Evolutionary conservation across 73 alveolate genomes (phyloP).

Genomic region (Paramecium octaurelia): DNA sequence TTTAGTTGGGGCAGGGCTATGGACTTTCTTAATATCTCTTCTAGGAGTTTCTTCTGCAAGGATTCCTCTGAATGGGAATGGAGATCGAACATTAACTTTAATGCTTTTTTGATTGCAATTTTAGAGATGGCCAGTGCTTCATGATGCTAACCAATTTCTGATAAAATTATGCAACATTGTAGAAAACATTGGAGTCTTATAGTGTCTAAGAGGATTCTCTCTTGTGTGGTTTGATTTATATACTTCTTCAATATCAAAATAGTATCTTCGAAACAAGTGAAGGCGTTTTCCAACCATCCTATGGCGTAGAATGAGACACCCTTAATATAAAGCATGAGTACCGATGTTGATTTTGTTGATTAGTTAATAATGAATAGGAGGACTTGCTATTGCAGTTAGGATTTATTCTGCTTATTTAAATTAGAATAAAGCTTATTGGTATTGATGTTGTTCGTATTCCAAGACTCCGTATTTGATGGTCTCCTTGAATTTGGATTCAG

Average conservation of each 20-base stretch:
- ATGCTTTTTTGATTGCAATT: constrained; percentile 1
- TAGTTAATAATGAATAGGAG: background rate
- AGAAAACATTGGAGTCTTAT: constrained; percentile 8
- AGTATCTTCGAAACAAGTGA: constrained; percentile 44
- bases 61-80: background rate
- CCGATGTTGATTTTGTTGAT: constrained; percentile 31
- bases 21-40: background rate
- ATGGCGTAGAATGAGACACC: constrained; percentile 24
- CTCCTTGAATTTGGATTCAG: background rate
- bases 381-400: background rate
- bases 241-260: background rate
- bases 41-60: background rate
- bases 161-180: constrained; percentile 25
- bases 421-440: background rate
- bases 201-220: background rate
- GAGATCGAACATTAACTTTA: background rate
- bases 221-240: background rate
- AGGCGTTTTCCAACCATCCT: constrained; percentile 46
- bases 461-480: background rate
- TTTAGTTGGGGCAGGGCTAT: background rate
- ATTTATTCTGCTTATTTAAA: constrained; percentile 48
- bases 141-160: constrained; percentile 35
- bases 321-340: background rate
- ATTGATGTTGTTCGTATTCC: background rate
- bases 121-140: constrained; percentile 28